Evolutionary conservation across 345 rosid species (phyloP), one percentile per base, ranked within the genome.

Genomic region (Arabidopsis thaliana): DNA sequence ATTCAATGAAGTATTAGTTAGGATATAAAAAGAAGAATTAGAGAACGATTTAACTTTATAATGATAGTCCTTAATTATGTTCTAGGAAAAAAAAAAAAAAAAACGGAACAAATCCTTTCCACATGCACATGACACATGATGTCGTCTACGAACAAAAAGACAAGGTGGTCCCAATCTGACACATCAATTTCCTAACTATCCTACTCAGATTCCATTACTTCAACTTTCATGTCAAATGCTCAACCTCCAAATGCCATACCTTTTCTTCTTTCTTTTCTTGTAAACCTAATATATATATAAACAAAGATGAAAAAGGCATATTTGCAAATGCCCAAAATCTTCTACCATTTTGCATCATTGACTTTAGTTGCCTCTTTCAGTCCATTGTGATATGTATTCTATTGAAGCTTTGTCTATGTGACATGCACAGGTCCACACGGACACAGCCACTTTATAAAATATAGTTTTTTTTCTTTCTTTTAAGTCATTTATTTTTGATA

Each of bases 151-250:
- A 38, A 23, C 65, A 22, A 37, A 58, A 30, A 52, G 72, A 68
- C 62, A 40, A 53, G 6, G 24, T 52, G 38, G 62, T 5, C 64
- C 73, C 41, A 41, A 38, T 42, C 38, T 40, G 50, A 41, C 52
- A 56, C 64, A 69, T 56, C 64, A 42, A 7, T 40, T 55, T 69
- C 44, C 73, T 30, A 56, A 57, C 55, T 6, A 57, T 44, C 74
- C 55, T 6, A 69, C 65, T 69, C 65, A 57, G 74, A 69, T 20
- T 69, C 74, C 74, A 69, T 69, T 57, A 57, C 64, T 56, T 56
- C 14, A n/a, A 32, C 14, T 10, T 56, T 30, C 4, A 28, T 28
- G 16, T 57, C 50, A 32, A 56, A 44, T 51, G 22, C 22, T 46
- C 40, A 44, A 64, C 4, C 40, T 46, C 7, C 36, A 33, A 36